phyloP scores from a whole-genome alignment of 306 rosid genomes.

The Dicorynia guianensis region DNA sequence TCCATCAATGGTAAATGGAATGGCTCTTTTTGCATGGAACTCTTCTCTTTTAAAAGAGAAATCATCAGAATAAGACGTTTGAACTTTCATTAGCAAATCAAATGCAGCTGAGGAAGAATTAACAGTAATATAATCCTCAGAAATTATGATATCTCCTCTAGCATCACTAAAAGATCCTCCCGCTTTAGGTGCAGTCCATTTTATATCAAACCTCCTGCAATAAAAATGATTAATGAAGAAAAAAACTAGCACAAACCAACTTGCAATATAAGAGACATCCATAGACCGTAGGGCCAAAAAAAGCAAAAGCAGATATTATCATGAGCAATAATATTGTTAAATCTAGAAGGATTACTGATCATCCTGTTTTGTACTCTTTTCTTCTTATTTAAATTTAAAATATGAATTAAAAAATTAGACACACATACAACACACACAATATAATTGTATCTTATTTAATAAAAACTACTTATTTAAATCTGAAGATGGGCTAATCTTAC shows the following conservation, averaged over 20 bases:
- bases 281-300: background rate
- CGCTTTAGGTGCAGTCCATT: constrained; percentile 86
- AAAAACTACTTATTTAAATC: constrained; percentile 27
- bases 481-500: constrained; percentile 58
- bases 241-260: constrained; percentile 35
- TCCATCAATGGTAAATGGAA: constrained; percentile 71
- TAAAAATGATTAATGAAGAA: constrained; percentile 23
- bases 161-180: constrained; percentile 90
- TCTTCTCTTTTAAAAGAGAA: constrained; percentile 51
- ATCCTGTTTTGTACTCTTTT: too few species aligned
- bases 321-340: constrained; percentile 32
- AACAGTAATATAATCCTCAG: constrained; percentile 67
- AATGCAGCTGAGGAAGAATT: constrained; percentile 87
- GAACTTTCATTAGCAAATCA: constrained; percentile 73
- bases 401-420: too few species aligned
- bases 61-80: constrained; percentile 64
- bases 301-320: constrained; percentile 34
- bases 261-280: constrained; percentile 41
- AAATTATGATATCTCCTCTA: constrained; percentile 88
- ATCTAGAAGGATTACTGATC: background rate
- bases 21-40: constrained; percentile 45
- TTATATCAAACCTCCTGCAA: constrained; percentile 81
- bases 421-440: too few species aligned
- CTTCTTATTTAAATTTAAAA: too few species aligned
- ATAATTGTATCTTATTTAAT: background rate